phyloP scores from a whole-genome alignment of 2,329 filamentous ascomycete species.

The Diaporthe humulicola region DNA sequence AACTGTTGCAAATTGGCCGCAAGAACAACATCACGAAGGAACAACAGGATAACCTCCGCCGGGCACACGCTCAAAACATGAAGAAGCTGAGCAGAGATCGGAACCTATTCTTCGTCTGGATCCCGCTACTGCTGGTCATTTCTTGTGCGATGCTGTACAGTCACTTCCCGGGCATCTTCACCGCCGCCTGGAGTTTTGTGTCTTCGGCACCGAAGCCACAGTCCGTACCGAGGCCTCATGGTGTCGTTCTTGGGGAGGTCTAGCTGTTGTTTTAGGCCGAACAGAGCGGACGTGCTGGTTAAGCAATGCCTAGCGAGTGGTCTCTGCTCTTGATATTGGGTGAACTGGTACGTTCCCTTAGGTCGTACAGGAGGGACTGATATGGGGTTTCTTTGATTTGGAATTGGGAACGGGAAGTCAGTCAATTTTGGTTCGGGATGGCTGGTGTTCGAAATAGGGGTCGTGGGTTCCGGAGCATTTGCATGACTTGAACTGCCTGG shows the following conservation, averaged over 20 bases:
- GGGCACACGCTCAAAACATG: conserved; percentile 72
- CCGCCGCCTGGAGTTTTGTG: conserved; percentile 16
- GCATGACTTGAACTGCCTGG: background rate
- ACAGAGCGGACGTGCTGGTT: background rate
- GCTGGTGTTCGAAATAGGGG: background rate
- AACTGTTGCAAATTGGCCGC: conserved; percentile 70
- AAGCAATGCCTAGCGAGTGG: background rate
- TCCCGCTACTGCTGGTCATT: conserved; percentile 38
- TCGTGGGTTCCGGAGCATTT: background rate
- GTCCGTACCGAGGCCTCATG: background rate
- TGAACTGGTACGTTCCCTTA: background rate
- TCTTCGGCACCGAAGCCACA: conserved; percentile 10
- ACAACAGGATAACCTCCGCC: conserved; percentile 73
- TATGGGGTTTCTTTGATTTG: background rate
- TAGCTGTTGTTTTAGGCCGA: background rate
- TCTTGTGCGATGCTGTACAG: conserved; percentile 36
- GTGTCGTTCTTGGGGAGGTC: conserved; percentile 35
- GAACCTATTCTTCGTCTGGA: conserved; percentile 77
- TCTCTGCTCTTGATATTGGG: background rate
- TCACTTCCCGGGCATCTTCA: conserved; percentile 34
- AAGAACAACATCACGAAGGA: conserved; percentile 75
- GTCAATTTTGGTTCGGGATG: background rate
- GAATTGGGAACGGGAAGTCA: background rate
- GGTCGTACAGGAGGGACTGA: background rate
- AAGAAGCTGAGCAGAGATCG: conserved; percentile 74